A percentile compares a stretch with the other conserved stretches of the same genome.
These are phyloP conservation scores for Ganoderma boninense DNA, from an alignment of 1,284 basidiomycete genomes.

Conservation along the genomic window DNA sequence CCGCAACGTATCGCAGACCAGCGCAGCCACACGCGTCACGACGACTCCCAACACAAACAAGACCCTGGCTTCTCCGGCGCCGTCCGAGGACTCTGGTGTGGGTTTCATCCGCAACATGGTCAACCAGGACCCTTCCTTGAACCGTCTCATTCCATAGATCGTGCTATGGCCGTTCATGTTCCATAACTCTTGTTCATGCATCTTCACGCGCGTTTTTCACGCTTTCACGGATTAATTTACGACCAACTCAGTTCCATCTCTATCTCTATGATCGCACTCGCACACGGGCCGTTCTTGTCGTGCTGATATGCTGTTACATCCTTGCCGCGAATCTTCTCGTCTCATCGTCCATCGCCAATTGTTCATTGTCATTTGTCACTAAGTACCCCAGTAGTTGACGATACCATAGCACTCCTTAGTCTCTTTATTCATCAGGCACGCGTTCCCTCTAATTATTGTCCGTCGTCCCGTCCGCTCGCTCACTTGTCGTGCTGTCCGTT, in stretches of 20 bases:
- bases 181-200: slow-evolving; percentile 30
- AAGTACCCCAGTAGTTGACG: slow-evolving; percentile 41
- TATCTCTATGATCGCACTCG: slow-evolving; percentile 36
- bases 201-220: slow-evolving; percentile 28
- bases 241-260: slow-evolving; percentile 39
- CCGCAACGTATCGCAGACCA: slow-evolving; percentile 77
- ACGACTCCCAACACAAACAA: slow-evolving; percentile 50
- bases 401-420: slow-evolving; percentile 47
- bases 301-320: slow-evolving; percentile 40
- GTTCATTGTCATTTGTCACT: slow-evolving; percentile 34
- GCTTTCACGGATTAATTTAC: slow-evolving; percentile 36
- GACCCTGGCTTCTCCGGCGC: slow-evolving; percentile 72
- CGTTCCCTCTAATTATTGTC: slow-evolving; percentile 36
- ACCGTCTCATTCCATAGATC: slow-evolving; percentile 46
- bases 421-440: slow-evolving; percentile 39
- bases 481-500: slow-evolving; percentile 37
- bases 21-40: slow-evolving; percentile 54
- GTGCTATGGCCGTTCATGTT: slow-evolving; percentile 17
- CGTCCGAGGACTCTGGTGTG: slow-evolving; percentile 86
- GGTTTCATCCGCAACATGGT: slow-evolving; percentile 82
- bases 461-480: slow-evolving; percentile 33
- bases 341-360: slow-evolving; percentile 24
- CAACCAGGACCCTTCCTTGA: slow-evolving; percentile 74
- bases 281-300: slow-evolving; percentile 30
- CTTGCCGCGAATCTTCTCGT: slow-evolving; percentile 14